phyloP scores from a whole-genome alignment of 306 rosid genomes.

The Cucurbita pepo region DNA sequence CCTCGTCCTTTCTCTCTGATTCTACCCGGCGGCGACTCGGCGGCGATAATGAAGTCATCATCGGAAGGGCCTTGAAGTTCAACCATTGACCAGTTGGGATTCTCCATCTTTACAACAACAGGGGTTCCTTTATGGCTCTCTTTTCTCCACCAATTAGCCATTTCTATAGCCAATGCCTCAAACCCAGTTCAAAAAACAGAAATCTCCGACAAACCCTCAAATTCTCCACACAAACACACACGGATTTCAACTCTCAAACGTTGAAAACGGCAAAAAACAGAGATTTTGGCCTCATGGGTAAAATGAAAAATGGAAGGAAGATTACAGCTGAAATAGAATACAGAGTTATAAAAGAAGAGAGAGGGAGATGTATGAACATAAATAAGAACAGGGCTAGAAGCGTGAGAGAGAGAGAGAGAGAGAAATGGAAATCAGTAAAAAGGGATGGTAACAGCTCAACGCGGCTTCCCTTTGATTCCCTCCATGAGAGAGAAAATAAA shows the following conservation, averaged over 20 bases:
- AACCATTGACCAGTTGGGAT: slow-evolving; percentile 90
- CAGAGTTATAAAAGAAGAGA: slow-evolving; percentile 28
- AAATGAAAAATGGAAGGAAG: slow-evolving; percentile 8
- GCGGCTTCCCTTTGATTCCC: slow-evolving; percentile 40
- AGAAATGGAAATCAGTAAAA: neutral
- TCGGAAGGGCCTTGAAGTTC: slow-evolving; percentile 71
- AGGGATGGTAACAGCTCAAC: slow-evolving; percentile 62
- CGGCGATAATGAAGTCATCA: slow-evolving; percentile 43
- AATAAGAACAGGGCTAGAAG: slow-evolving; percentile 3
- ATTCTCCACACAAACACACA: neutral
- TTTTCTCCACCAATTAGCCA: slow-evolving; percentile 70
- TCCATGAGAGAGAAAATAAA: slow-evolving; percentile 1
- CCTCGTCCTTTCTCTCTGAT: slow-evolving; percentile 43
- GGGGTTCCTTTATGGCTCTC: slow-evolving; percentile 71
- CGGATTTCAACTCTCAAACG: neutral
- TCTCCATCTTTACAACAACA: slow-evolving; percentile 92
- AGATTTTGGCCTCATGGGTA: slow-evolving; percentile 34
- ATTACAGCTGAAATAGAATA: neutral
- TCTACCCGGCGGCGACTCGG: slow-evolving; percentile 24
- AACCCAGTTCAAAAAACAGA: slow-evolving; percentile 4
- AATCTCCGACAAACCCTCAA: neutral
- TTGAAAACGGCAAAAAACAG: neutral
- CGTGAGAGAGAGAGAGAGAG: neutral
- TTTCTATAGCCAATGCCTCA: slow-evolving; percentile 26
- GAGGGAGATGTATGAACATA: slow-evolving; percentile 4